Evolutionary conservation across 2,329 filamentous ascomycete genomes (phyloP), one percentile per base, ranked within the genome.

Genomic region (Pseudocercospora pini-densiflorae): DNA sequence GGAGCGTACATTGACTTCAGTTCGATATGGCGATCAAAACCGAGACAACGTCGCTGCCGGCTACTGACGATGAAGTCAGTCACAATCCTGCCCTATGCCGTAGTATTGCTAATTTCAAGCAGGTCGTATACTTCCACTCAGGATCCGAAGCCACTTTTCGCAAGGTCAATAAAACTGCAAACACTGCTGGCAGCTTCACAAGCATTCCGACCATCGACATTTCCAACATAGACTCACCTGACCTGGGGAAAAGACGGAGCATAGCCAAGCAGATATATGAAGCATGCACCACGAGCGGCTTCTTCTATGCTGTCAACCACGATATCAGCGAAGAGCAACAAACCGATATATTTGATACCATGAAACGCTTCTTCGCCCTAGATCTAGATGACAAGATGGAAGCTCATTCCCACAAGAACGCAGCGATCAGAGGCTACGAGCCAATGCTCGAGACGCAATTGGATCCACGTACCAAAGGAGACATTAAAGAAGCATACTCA

Each of bases 391-490:
- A 75, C 27, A 79, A 79, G 64, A 79, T 79, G 77, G 74, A 78
- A 45, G 72, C 72, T 4, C 76, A 78, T 43, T 76, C 77, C 7
- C 73, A 78, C 47, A 79, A 78, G 67, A 78, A 73, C 2, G 64
- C 74, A 4, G 76, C 74, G 49, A 77, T 79, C 45, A 72, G 75
- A 51, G 78, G 78, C 10, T 79, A 78, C 45, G 77, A 79, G 67
- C 76, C 74, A 0, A 77, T 78, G 57, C 64, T 78, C 0, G 77
- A 79, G 66, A 78, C 77, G 5, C 78, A 75, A 59, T 66, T 79
- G 1, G 77, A 79, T 68, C 74, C 74, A 7, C 76, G 72, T 23
- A 79, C 76, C 1, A 70, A 75, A 63, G 77, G 76, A 59, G 78
- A 64, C 45, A 60, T 64, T 12, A 64, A 69, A 58, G 78, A 80